Evolutionary conservation across 345 rosid genomes (phyloP).

Genomic region (Lepidium africanum): DNA sequence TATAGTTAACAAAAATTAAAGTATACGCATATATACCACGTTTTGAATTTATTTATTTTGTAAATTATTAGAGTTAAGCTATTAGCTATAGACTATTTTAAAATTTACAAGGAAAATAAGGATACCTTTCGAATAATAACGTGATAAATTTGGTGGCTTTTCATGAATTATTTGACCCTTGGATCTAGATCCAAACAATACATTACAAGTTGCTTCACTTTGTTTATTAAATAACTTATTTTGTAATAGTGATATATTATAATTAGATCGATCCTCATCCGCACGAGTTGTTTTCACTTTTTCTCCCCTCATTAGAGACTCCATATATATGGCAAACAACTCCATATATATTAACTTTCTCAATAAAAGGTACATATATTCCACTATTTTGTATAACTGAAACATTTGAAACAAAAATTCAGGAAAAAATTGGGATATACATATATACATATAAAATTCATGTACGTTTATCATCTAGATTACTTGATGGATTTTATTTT

Average conservation of each 20-base stretch:
- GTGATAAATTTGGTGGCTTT: background rate
- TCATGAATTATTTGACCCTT: slow-evolving; percentile 14
- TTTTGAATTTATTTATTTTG: no score
- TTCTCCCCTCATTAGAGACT: background rate
- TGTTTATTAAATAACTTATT: background rate
- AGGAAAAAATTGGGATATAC: background rate
- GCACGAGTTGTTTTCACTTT: slow-evolving; percentile 19
- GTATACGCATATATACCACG: no score
- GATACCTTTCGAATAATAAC: background rate
- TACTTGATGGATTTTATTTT: no score
- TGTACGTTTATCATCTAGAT: background rate
- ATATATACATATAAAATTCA: background rate
- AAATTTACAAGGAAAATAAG: no score
- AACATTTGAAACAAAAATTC: background rate
- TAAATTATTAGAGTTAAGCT: no score
- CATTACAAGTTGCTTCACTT: background rate
- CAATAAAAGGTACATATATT: background rate
- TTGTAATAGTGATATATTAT: background rate
- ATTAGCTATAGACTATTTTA: no score
- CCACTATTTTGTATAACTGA: background rate
- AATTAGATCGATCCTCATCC: slow-evolving; percentile 5
- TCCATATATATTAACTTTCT: background rate
- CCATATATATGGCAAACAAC: background rate
- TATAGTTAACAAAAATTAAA: no score
- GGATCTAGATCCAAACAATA: background rate